Evolutionary conservation across 768 basidiomycete species (phyloP), one percentile per base, ranked within the genome.

Genomic region (Roridomyces roridus): DNA sequence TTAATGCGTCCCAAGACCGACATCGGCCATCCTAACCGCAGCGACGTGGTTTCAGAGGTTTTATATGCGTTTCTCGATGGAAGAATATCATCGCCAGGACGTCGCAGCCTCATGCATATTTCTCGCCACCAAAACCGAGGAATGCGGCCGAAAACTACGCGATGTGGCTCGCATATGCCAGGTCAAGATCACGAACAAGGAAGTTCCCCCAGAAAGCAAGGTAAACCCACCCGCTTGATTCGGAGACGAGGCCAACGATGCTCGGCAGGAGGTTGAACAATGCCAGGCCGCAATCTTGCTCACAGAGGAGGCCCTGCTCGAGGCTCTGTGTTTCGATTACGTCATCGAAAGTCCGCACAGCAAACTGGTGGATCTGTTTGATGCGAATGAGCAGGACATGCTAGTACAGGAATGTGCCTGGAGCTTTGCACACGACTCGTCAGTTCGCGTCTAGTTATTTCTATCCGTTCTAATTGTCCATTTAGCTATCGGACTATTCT

Each of bases 41-140:
- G 91, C 92, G 23, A 91, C 89, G 6, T 94, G 92, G 89, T 92
- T 94, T 63, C 93, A 94, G 71, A 82, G 93, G 12, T 94, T 94
- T 72, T 94, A 91, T 71, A 92, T 94, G 92, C 82, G 92, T 57
- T 87, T 84, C 68, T 85, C 91, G 24, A 84, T 92, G 83, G 86
- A 89, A 65, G 89, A 92, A 66, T 89, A 90, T 65, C 88, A 90
- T 63, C 82, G 86, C 37, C 89, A 91, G 92, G 87, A 92, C 62
- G 87, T 92, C 37, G 92, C 93, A 25, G 92, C 90, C 12, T 81
- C 92, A 5, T 94, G 91, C 69, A 85, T 94, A 57, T 94, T 94
- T 66, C 81, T 94, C 55, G 90, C 92, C 0, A 92, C 92, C n/a
- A 94, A 94, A 71, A 94, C 91, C 1, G 92, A 94, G 69, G 92